Conservation (phyloP, 805 yeast genomes). For the Saccharomyces kudriavzevii region DNA sequence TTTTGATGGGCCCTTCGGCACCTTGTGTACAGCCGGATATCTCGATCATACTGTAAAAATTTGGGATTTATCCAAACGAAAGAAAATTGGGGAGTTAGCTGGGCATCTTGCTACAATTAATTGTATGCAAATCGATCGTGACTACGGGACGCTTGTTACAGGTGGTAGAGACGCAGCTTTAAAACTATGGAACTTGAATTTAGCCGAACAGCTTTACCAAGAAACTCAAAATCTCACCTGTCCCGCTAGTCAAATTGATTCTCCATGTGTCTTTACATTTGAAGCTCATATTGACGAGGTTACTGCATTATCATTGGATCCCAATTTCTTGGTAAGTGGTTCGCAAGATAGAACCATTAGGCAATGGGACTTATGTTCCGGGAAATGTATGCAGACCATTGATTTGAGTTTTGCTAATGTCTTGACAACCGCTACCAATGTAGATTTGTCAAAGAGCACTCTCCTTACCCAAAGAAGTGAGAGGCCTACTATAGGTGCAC, state of each 20-base stretch:
- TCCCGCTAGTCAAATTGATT: constrained; percentile 10
- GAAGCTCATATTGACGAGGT: constrained; percentile 62
- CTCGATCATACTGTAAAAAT: constrained; percentile 70
- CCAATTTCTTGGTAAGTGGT: constrained; percentile 53
- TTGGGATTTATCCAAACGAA: constrained; percentile 67
- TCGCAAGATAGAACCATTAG: constrained; percentile 65
- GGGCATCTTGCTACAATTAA: constrained; percentile 56
- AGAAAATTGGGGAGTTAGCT: constrained; percentile 41
- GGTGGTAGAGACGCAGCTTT: constrained; percentile 61
- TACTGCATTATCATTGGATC: constrained; percentile 51
- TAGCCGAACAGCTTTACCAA: constrained; percentile 22
- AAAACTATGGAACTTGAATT: constrained; percentile 49
- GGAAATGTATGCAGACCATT: constrained; percentile 60
- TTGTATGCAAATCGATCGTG: constrained; percentile 52
- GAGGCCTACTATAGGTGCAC: constrained; percentile 49
- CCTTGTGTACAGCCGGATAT: constrained; percentile 62
- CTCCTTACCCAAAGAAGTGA: constrained; percentile 1
- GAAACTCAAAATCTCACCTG: constrained; percentile 10
- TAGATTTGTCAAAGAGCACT: constrained; percentile 4
- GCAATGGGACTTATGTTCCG: constrained; percentile 65
- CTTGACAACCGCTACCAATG: not conserved
- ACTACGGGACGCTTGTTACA: constrained; percentile 33
- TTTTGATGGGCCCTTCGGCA: constrained; percentile 69
- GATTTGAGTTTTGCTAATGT: constrained; percentile 39
- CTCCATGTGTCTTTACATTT: constrained; percentile 40